These are phyloP conservation scores for Penicillium longicatenatum DNA, from an alignment of 495 filamentous ascomycete genomes.

Conservation along the genomic window DNA sequence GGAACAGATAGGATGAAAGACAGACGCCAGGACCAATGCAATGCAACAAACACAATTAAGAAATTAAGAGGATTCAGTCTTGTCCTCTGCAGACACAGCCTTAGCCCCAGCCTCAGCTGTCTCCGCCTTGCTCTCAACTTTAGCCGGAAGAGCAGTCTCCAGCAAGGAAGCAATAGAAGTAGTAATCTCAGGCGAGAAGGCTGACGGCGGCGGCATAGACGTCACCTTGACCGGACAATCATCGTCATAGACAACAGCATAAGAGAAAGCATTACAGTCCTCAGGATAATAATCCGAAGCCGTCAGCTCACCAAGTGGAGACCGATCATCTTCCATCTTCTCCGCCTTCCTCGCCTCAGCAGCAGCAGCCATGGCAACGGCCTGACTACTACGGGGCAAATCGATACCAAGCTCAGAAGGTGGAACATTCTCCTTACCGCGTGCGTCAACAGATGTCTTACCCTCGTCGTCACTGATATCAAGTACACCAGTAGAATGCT, in stretches of 20 bases:
- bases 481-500: constrained; percentile 82
- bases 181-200: constrained; percentile 13
- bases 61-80: constrained; percentile 8
- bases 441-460: constrained; percentile 46
- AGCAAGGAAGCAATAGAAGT: constrained; percentile 37
- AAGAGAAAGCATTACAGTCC: constrained; percentile 63
- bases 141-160: constrained; percentile 24
- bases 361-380: constrained; percentile 29
- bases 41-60: constrained; percentile 16
- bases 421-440: constrained; percentile 92
- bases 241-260: constrained; percentile 60
- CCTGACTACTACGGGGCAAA: constrained; percentile 28
- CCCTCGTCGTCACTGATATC: constrained; percentile 71
- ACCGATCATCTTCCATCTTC: constrained; percentile 58
- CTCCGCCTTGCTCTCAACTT: neutral
- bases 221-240: constrained; percentile 36
- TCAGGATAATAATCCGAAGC: constrained; percentile 72
- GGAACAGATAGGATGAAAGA: constrained; percentile 1
- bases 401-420: constrained; percentile 39
- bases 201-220: constrained; percentile 9
- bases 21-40: constrained; percentile 27
- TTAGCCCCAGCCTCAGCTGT: neutral
- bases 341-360: constrained; percentile 33
- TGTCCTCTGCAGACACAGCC: constrained; percentile 2
- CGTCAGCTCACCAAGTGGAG: constrained; percentile 69